Evolutionary conservation across 2,329 filamentous ascomycete genomes (phyloP).

Genomic region (Aspergillus fructus): DNA sequence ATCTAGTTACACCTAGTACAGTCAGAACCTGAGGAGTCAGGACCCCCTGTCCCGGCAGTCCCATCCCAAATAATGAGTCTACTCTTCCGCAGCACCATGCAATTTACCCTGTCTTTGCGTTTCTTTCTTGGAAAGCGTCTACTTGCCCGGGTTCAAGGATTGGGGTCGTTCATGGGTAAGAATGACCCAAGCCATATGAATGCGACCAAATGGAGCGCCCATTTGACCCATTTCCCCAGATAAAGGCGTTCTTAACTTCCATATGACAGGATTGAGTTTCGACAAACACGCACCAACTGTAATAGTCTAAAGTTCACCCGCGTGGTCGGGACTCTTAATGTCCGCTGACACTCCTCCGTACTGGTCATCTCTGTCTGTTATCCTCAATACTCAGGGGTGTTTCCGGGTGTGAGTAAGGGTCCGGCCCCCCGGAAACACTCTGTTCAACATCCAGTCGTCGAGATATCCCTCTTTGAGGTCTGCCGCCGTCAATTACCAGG

Average conservation of each 20-base stretch:
- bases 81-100: not conserved
- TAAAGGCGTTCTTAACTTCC: constrained; percentile 4
- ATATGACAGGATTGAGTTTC: constrained; percentile 31
- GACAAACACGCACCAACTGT: constrained; percentile 32
- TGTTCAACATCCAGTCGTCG: not conserved
- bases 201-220: not conserved
- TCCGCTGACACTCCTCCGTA: not conserved
- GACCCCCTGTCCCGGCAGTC: not conserved
- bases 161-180: not conserved
- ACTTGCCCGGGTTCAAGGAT: not conserved
- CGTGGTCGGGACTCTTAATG: constrained; percentile 25
- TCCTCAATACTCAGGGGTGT: not conserved
- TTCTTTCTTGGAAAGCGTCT: not conserved
- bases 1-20: constrained; percentile 5
- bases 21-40: not conserved
- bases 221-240: constrained; percentile 10
- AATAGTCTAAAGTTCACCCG: constrained; percentile 31
- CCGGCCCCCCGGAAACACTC: not conserved
- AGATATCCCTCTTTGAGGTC: not conserved
- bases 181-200: not conserved
- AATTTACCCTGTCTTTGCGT: not conserved
- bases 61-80: not conserved
- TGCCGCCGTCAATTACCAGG: not conserved
- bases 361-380: not conserved
- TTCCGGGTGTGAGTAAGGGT: not conserved